A percentile compares a stretch with the other conserved stretches of the same genome.
phyloP scores from a whole-genome alignment of 257 asterid species.

The Dorcoceras hygrometricum region DNA sequence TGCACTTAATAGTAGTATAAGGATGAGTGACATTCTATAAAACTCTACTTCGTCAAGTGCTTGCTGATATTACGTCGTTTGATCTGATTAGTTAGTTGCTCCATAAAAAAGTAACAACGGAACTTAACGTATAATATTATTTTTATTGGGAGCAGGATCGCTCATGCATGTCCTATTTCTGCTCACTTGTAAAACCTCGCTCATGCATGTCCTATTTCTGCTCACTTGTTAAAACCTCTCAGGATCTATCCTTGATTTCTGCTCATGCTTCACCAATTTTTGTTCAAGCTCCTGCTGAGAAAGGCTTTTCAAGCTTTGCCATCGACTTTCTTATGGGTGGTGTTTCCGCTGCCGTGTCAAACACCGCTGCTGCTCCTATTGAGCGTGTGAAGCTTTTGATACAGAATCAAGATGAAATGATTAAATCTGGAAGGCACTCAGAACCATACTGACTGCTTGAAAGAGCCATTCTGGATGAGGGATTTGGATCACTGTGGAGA shows the following conservation, averaged over 20 bases:
- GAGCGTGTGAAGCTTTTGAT: slow-evolving; percentile 17
- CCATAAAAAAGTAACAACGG: too few species aligned
- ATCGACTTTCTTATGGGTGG: slow-evolving; percentile 25
- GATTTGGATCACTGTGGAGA: slow-evolving; percentile 26
- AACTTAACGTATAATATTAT: too few species aligned
- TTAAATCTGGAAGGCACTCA: slow-evolving; percentile 25
- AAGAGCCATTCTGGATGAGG: slow-evolving; percentile 24
- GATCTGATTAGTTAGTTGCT: too few species aligned
- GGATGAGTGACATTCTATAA: too few species aligned
- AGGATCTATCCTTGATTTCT: slow-evolving; percentile 19
- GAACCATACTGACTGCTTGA: slow-evolving; percentile 27
- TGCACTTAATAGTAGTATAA: too few species aligned
- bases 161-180: too few species aligned
- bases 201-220: too few species aligned
- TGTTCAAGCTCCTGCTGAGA: slow-evolving; percentile 27
- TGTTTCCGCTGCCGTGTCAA: slow-evolving; percentile 27
- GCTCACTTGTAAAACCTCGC: too few species aligned
- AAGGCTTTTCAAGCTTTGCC: slow-evolving; percentile 26
- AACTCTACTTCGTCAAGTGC: too few species aligned
- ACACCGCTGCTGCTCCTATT: slow-evolving; percentile 27
- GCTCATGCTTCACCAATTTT: slow-evolving; percentile 26
- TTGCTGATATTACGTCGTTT: too few species aligned
- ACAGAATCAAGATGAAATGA: slow-evolving; percentile 29
- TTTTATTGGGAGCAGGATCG: too few species aligned
- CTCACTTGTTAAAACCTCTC: not conserved